Evolutionary conservation across 495 filamentous ascomycete genomes (phyloP).

Genomic region (Parmelia sp.): DNA sequence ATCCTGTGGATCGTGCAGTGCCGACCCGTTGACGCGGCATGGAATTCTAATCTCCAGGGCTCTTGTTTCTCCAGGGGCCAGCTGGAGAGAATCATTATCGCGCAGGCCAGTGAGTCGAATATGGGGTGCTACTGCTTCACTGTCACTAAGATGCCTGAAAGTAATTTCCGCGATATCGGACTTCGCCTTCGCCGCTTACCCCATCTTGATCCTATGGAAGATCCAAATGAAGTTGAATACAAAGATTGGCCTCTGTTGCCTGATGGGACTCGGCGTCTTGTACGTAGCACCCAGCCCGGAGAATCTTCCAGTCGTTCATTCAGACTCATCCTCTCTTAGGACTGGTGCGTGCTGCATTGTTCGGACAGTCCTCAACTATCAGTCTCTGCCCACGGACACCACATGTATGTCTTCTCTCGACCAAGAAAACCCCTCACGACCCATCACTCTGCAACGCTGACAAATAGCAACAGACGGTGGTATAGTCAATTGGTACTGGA

Average conservation of each 20-base stretch:
- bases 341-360: slow-evolving; percentile 15
- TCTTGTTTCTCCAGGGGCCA: slow-evolving; percentile 20
- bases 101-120: slow-evolving; percentile 18
- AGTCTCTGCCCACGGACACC: slow-evolving; percentile 9
- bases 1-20: slow-evolving; percentile 22
- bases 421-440: background rate
- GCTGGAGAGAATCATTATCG: slow-evolving; percentile 24
- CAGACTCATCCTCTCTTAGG: background rate
- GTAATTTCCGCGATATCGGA: slow-evolving; percentile 28
- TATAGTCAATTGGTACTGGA: slow-evolving; percentile 11
- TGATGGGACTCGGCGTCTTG: slow-evolving; percentile 36
- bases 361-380: slow-evolving; percentile 4
- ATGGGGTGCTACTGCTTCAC: no score
- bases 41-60: slow-evolving; percentile 11
- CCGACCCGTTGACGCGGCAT: slow-evolving; percentile 17
- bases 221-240: slow-evolving; percentile 28
- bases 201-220: slow-evolving; percentile 34
- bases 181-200: slow-evolving; percentile 33
- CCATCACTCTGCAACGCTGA: background rate
- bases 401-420: slow-evolving; percentile 5
- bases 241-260: slow-evolving; percentile 32
- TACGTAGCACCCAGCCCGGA: background rate
- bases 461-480: slow-evolving; percentile 5
- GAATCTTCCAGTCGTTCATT: background rate
- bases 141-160: background rate